Evolutionary conservation across 257 asterid genomes (phyloP).

Genomic region (Przewalskia tangutica): DNA sequence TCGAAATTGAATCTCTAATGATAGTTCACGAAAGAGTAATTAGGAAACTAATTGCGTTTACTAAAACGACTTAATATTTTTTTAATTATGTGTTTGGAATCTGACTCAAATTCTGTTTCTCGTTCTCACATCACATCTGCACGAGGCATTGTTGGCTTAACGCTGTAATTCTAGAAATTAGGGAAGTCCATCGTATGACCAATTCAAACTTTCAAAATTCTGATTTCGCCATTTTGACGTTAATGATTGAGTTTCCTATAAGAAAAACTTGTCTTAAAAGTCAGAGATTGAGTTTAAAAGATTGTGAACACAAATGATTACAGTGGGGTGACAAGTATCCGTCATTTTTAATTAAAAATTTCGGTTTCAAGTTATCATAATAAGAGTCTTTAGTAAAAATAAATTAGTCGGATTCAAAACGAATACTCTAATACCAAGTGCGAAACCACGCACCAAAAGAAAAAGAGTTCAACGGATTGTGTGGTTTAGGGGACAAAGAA

Average conservation of each 20-base stretch:
- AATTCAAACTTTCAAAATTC: conserved; percentile 20
- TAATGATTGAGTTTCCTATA: conserved; percentile 6
- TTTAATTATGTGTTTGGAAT: background rate
- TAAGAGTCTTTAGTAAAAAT: no score
- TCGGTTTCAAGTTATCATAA: no score
- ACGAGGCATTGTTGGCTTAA: background rate
- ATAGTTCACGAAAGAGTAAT: background rate
- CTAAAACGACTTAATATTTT: background rate
- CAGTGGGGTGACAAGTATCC: background rate
- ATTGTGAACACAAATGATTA: accelerated
- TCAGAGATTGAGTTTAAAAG: background rate
- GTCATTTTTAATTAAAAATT: no score
- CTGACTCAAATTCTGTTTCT: background rate
- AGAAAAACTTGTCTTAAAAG: background rate
- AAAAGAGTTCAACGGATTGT: background rate
- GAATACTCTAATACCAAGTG: no score
- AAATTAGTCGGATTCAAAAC: no score
- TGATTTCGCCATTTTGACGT: background rate
- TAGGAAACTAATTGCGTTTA: background rate
- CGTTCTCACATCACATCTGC: background rate
- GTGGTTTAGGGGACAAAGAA: background rate
- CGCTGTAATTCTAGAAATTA: background rate
- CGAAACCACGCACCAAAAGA: no score
- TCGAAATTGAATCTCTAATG: background rate
- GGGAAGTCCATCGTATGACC: conserved; percentile 9